These are phyloP conservation scores for Agrocybe chaxingu DNA, from an alignment of 768 basidiomycete genomes.

Conservation along the genomic window DNA sequence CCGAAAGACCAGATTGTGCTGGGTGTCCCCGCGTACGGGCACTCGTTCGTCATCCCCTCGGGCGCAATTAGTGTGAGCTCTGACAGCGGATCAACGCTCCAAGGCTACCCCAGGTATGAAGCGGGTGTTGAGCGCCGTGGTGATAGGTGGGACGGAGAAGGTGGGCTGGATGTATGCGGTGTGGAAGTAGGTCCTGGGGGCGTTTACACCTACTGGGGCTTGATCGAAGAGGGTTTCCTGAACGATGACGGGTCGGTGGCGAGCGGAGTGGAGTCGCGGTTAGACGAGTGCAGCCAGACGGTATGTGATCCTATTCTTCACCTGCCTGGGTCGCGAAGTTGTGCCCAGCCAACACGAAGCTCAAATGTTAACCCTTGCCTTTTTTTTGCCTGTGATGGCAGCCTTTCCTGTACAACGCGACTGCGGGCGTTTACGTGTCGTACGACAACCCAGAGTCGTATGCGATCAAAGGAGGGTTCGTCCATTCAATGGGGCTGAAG, in stretches of 20 bases:
- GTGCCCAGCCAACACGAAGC: too few species aligned
- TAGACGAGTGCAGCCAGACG: conserved; percentile 71
- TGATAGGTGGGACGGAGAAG: conserved; percentile 53
- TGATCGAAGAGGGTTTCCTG: conserved; percentile 57
- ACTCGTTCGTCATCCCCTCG: conserved; percentile 54
- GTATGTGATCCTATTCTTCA: conserved; percentile 31
- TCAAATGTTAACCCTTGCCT: not conserved
- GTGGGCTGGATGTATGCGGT: conserved; percentile 59
- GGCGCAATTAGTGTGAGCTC: conserved; percentile 27
- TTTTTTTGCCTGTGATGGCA: conserved; percentile 22
- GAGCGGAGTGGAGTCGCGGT: conserved; percentile 47
- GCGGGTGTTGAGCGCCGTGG: conserved; percentile 40
- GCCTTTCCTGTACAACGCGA: conserved; percentile 66
- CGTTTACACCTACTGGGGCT: conserved; percentile 59
- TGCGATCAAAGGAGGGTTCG: conserved; percentile 57
- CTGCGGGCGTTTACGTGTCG: conserved; percentile 53
- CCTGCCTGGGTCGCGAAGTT: too few species aligned
- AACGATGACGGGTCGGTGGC: conserved; percentile 35
- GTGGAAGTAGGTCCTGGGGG: conserved; percentile 47
- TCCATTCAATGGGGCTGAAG: conserved; percentile 46
- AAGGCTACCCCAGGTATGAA: conserved; percentile 53
- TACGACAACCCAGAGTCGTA: conserved; percentile 66
- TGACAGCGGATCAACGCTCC: conserved; percentile 26
- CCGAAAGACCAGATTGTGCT: conserved; percentile 70
- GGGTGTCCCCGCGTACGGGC: conserved; percentile 83